Conservation (phyloP, 1,139 yeast genomes). For the Tardiomyces depauwii region DNA sequence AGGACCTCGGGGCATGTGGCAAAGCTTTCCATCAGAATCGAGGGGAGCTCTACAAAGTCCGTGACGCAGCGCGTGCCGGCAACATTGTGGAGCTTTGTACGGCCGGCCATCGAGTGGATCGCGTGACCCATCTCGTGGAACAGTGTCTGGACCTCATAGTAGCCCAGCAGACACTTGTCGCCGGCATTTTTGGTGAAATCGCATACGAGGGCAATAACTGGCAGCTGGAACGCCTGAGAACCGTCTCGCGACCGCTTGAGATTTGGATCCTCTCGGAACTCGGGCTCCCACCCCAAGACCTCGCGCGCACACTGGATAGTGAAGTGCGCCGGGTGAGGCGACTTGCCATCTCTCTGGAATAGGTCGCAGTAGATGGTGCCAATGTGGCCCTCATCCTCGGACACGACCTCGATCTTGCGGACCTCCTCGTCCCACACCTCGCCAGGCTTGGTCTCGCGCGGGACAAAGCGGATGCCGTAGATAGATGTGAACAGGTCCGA, state of each 20-base stretch:
- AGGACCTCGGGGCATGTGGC: constrained; percentile 75
- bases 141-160: constrained; percentile 80
- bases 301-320: constrained; percentile 91
- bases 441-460: constrained; percentile 52
- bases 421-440: constrained; percentile 93
- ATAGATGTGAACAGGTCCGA: constrained; percentile 57
- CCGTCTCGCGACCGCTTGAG: constrained; percentile 7
- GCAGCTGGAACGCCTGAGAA: constrained; percentile 56
- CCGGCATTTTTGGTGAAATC: constrained; percentile 47
- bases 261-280: constrained; percentile 23
- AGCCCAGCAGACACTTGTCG: constrained; percentile 40
- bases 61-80: constrained; percentile 95
- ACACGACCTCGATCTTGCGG: constrained; percentile 61
- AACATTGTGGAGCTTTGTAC: constrained; percentile 80
- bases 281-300: constrained; percentile 41
- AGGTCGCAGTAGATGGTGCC: constrained; percentile 63
- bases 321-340: constrained; percentile 81
- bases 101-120: constrained; percentile 92
- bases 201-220: constrained; percentile 82
- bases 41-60: constrained; percentile 93
- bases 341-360: constrained; percentile 49
- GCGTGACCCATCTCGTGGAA: constrained; percentile 99
- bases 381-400: constrained; percentile 45
- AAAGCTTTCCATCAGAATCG: constrained; percentile 89
- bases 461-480: constrained; percentile 66